Base-by-base conservation (phyloP, 371 early-diverging fungal genomes). In the Neoconidiobolus thromboides region DNA sequence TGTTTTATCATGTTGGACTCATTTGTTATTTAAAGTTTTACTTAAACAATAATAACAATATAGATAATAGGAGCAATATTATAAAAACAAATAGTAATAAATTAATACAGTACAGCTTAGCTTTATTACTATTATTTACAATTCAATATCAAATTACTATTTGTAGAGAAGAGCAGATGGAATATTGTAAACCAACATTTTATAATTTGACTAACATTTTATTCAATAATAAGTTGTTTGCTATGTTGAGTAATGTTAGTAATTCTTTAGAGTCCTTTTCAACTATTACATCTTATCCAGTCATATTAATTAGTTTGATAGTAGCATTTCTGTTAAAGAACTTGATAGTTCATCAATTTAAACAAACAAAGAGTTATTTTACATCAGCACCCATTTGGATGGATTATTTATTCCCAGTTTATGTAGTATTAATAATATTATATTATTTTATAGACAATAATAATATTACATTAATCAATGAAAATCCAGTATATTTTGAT, bases 161-260 rank as follows among this genome's bases (percentile, higher is more conserved):
- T 39, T 93, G 94, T 60, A 86, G 94, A 14, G 90, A 87, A 62
- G 94, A 93, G 58, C 89, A 89, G 65, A 71, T 80, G 2, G 83
- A 83, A 0, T 66, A 76, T 54, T 93, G 93, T 65, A 59, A 57
- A 9, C 79, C 83, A 9, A 85, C 85, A 2, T 86, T 80, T 69
- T 80, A 85, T 62, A 44, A n/a, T 26, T 41, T 26, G 12, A 10
- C 40, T 14, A 55, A 71, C 76, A 26, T 26, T 26, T 26, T 26
- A 26, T 26, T 26, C 26, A 26, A 26, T 26, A 26, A 26, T 26
- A 26, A 26, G 26, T 26, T 26, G 26, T 26, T 26, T 26, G 26
- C 26, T 26, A 26, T 26, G 26, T 26, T 26, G 26, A 9, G 62
- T 70, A 1, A 61, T 63, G n/a, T 55, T 63, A 39, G 62, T 44